Conservation (phyloP, 2,329 filamentous ascomycete genomes). For the Stachybotrys chlorohalonatus region DNA sequence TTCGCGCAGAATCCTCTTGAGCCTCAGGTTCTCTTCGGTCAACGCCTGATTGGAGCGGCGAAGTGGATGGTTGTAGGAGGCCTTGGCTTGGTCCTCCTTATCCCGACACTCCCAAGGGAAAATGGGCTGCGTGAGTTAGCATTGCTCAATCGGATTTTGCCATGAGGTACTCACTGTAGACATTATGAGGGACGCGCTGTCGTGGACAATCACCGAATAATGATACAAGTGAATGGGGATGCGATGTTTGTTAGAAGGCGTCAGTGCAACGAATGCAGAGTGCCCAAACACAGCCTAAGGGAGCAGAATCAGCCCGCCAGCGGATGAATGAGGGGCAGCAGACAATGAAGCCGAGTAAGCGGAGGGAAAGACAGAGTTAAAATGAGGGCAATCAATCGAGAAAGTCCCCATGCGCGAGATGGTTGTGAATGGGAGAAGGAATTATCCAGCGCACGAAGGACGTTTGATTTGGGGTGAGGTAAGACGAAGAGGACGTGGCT, state of each 20-base stretch:
- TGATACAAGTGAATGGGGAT: not conserved
- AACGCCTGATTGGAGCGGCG: constrained; percentile 36
- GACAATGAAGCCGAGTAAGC: not conserved
- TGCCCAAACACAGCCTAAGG: too few relatives aligned
- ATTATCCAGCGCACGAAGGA: too few relatives aligned
- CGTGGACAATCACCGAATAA: not conserved
- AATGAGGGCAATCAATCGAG: too few relatives aligned
- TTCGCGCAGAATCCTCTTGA: constrained; percentile 43
- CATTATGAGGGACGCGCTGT: not conserved
- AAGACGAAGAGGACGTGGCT: not conserved
- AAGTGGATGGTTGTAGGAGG: constrained; percentile 38
- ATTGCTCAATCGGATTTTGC: not conserved
- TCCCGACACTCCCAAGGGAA: constrained; percentile 44
- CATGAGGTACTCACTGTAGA: not conserved
- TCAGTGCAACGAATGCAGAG: not conserved
- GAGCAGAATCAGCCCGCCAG: not conserved
- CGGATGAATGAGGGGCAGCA: not conserved
- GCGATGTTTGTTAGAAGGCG: not conserved
- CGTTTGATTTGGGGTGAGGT: too few relatives aligned
- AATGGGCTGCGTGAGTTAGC: constrained; percentile 12
- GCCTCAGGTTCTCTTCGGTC: constrained; percentile 36
- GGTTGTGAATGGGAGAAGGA: too few relatives aligned
- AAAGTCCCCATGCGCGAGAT: too few relatives aligned
- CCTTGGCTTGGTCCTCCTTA: constrained; percentile 39
- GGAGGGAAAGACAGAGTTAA: too few relatives aligned